Percentiles rank a stretch among this genome's conserved stretches.
Conservation (phyloP, 805 yeast species). For the Kazachstania bromeliacearum region DNA sequence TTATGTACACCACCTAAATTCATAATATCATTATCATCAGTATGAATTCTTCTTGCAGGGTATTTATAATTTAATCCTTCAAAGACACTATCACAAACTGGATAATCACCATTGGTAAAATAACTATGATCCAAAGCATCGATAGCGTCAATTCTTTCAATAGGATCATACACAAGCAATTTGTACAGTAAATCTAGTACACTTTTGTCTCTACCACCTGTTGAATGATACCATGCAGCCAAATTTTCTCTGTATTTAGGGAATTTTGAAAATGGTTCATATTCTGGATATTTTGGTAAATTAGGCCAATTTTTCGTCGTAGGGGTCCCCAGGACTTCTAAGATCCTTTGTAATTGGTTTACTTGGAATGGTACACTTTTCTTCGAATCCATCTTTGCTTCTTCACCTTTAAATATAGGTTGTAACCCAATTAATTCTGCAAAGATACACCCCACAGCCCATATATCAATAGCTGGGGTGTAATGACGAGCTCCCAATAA, state of each 20-base stretch:
- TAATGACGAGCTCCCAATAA: conserved; percentile 87
- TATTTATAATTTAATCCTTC: conserved; percentile 64
- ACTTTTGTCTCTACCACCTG: conserved; percentile 62
- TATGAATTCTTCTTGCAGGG: conserved; percentile 79
- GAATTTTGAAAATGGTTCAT: conserved; percentile 49
- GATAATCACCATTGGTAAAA: conserved; percentile 50
- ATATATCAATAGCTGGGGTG: conserved; percentile 82
- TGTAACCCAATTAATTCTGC: conserved; percentile 83
- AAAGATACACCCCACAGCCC: conserved; percentile 94
- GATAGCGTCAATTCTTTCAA: conserved; percentile 65
- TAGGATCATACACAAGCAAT: conserved; percentile 76
- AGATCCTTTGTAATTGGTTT: conserved; percentile 80
- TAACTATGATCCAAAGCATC: conserved; percentile 69
- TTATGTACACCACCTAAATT: conserved; percentile 22
- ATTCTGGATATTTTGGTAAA: conserved; percentile 77
- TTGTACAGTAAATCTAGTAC: conserved; percentile 58
- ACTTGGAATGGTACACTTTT: conserved; percentile 90
- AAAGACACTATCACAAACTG: conserved; percentile 72
- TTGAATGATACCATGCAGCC: conserved; percentile 75
- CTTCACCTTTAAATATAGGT: conserved; percentile 97
- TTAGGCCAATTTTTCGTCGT: conserved; percentile 69
- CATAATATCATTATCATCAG: conserved; percentile 74
- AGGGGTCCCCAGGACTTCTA: conserved; percentile 93
- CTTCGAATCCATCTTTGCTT: conserved; percentile 88
- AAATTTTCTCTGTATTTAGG: conserved; percentile 49